phyloP scores from a whole-genome alignment of 768 basidiomycete genomes.

The Sporobolomyces pararoseus region DNA sequence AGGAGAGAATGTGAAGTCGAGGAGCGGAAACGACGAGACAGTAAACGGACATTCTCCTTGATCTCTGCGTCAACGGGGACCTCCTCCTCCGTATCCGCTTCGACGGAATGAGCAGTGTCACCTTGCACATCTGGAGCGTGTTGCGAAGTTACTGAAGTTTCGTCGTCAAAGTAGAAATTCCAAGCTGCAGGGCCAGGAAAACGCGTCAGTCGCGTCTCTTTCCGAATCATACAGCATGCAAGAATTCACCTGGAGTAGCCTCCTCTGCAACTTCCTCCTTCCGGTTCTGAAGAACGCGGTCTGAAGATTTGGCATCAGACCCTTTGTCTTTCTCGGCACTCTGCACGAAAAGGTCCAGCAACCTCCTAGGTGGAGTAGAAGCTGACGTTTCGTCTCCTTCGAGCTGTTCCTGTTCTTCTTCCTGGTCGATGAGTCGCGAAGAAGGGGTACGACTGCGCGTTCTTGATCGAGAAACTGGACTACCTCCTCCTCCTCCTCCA shows the following conservation, averaged over 20 bases:
- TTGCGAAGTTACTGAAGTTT: not conserved
- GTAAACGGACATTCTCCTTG: slow-evolving; percentile 14
- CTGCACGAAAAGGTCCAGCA: slow-evolving; percentile 26
- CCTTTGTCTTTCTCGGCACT: not conserved
- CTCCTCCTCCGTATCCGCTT: not conserved
- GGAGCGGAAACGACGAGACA: not conserved
- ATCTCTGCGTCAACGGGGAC: not conserved
- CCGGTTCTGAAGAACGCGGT: not conserved
- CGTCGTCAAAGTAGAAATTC: slow-evolving; percentile 23
- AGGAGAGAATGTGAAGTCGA: slow-evolving; percentile 4
- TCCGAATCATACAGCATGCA: not conserved
- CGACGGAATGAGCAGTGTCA: not conserved
- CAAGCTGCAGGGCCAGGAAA: slow-evolving; percentile 5
- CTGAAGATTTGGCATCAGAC: not conserved
- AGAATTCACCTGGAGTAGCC: not conserved
- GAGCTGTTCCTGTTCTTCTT: slow-evolving; percentile 1
- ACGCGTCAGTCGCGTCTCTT: slow-evolving; percentile 11
- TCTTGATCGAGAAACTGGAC: not conserved
- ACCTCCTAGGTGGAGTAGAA: slow-evolving; percentile 13
- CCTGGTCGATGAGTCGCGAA: slow-evolving; percentile 7
- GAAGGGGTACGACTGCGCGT: not conserved
- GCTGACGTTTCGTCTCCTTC: not conserved
- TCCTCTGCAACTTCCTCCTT: not conserved
- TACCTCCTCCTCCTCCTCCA: not conserved
- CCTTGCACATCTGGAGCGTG: no score